Conservation (phyloP, 306 rosid species). For the Malus sylvestris region DNA sequence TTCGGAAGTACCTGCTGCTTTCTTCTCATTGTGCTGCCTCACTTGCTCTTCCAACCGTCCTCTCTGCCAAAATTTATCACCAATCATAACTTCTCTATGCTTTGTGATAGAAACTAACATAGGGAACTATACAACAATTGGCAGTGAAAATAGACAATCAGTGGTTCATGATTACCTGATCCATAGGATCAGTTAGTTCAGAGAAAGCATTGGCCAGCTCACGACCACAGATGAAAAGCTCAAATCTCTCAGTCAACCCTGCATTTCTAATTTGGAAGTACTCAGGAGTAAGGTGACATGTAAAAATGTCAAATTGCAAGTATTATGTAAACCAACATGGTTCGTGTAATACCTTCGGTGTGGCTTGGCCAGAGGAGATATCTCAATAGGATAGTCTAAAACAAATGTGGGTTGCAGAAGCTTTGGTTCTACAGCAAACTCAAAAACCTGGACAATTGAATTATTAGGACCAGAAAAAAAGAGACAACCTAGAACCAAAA, state of each 20-base stretch:
- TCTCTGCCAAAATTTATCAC: conserved; percentile 45
- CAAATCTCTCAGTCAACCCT: conserved; percentile 91
- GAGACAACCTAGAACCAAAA: conserved; percentile 3
- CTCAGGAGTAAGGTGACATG: conserved; percentile 12
- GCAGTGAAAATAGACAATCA: neutral
- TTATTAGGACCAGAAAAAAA: conserved; percentile 14
- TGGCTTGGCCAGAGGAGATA: conserved; percentile 96
- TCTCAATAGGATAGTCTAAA: conserved; percentile 90
- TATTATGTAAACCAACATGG: neutral
- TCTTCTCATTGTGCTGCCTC: conserved; percentile 77
- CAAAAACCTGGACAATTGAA: conserved; percentile 61
- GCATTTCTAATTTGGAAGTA: conserved; percentile 43
- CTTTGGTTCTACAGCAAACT: conserved; percentile 77
- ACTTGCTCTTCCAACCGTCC: conserved; percentile 86
- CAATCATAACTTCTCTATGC: conserved; percentile 4
- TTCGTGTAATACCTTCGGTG: conserved; percentile 63
- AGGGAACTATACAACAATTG: neutral
- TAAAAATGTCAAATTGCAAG: neutral
- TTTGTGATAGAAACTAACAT: neutral
- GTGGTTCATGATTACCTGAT: conserved; percentile 60
- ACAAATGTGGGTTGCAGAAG: conserved; percentile 97
- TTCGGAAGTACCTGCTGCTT: conserved; percentile 33
- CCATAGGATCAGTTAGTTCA: conserved; percentile 91
- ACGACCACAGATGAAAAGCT: conserved; percentile 94
- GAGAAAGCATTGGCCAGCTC: conserved; percentile 98